phyloP scores from a whole-genome alignment of 2,329 filamentous ascomycete species.

The Colletotrichum higginsianum region DNA sequence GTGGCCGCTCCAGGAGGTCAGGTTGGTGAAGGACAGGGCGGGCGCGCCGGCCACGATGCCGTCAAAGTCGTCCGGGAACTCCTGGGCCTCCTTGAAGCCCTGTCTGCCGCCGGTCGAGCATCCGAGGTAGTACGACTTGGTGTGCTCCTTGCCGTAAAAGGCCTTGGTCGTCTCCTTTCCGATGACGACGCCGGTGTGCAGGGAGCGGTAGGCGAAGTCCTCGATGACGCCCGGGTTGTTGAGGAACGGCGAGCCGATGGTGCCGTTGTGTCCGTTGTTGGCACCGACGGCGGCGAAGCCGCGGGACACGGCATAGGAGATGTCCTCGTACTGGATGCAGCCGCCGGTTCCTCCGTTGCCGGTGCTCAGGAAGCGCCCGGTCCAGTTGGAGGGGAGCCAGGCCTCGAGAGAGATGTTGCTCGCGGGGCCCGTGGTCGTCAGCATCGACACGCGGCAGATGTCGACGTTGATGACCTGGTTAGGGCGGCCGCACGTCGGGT shows the following conservation, averaged over 20 bases:
- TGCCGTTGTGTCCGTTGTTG: conserved; percentile 66
- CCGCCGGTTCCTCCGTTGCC: conserved; percentile 65
- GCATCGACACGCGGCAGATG: conserved; percentile 50
- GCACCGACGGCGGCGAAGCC: conserved; percentile 63
- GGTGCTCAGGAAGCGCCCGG: conserved; percentile 61
- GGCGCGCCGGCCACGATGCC: conserved; percentile 57
- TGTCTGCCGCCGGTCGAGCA: conserved; percentile 68
- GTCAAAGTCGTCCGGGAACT: conserved; percentile 65
- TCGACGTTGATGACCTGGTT: conserved; percentile 45
- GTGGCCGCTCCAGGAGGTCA: conserved; percentile 50
- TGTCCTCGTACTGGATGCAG: conserved; percentile 61
- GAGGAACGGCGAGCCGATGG: conserved; percentile 50
- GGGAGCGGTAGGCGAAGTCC: conserved; percentile 53
- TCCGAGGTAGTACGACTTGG: conserved; percentile 63
- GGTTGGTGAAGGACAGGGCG: conserved; percentile 58
- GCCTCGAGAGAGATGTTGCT: conserved; percentile 62
- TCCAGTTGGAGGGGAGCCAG: conserved; percentile 63
- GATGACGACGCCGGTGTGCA: conserved; percentile 50
- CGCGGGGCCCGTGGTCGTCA: conserved; percentile 54
- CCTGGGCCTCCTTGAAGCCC: conserved; percentile 62
- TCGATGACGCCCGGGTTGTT: conserved; percentile 54
- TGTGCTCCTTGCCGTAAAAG: conserved; percentile 58
- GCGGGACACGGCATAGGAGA: conserved; percentile 57
- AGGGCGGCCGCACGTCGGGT: conserved; percentile 53
- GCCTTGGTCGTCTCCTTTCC: conserved; percentile 63